Percentiles rank a stretch among this genome's conserved stretches.
These are phyloP conservation scores for Alternaria longipes DNA, from an alignment of 2,329 filamentous ascomycete genomes.

Conservation along the genomic window DNA sequence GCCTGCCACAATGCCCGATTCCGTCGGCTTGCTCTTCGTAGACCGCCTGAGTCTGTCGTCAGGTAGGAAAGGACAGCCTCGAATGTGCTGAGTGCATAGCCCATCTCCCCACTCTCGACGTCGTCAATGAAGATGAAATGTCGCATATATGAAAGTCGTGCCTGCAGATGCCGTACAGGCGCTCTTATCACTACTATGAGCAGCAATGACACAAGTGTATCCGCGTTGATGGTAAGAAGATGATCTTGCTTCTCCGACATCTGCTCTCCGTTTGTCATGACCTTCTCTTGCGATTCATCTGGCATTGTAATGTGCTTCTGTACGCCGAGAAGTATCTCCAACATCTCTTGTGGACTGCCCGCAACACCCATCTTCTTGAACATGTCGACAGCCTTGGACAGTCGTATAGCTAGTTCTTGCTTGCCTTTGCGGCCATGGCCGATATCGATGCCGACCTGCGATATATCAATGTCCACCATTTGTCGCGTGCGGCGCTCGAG, in stretches of 20 bases:
- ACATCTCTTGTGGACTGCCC: constrained; percentile 87
- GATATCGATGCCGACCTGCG: constrained; percentile 89
- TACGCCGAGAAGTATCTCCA: constrained; percentile 79
- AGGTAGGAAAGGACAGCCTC: constrained; percentile 94
- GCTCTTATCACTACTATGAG: constrained; percentile 92
- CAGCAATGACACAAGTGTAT: constrained; percentile 89
- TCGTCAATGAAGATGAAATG: constrained; percentile 98
- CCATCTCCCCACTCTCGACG: constrained; percentile 94
- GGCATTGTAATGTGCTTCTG: constrained; percentile 81
- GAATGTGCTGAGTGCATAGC: constrained; percentile 94
- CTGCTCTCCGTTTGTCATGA: constrained; percentile 32
- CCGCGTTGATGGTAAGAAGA: constrained; percentile 78
- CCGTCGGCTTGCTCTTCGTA: constrained; percentile 83
- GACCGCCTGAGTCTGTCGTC: constrained; percentile 78
- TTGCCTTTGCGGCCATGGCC: constrained; percentile 81
- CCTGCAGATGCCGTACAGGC: constrained; percentile 85
- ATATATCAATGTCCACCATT: constrained; percentile 93
- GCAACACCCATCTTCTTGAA: constrained; percentile 86
- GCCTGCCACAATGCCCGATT: constrained; percentile 92
- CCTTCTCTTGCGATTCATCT: constrained; percentile 45
- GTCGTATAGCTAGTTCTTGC: constrained; percentile 78
- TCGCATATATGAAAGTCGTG: constrained; percentile 90
- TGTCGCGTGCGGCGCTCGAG: constrained; percentile 89
- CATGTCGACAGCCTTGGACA: constrained; percentile 82
- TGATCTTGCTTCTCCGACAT: constrained; percentile 63